A percentile compares a stretch with the other conserved stretches of the same genome.
Conservation (phyloP, 495 filamentous ascomycete genomes). For the Opeltia flavorubescens region DNA sequence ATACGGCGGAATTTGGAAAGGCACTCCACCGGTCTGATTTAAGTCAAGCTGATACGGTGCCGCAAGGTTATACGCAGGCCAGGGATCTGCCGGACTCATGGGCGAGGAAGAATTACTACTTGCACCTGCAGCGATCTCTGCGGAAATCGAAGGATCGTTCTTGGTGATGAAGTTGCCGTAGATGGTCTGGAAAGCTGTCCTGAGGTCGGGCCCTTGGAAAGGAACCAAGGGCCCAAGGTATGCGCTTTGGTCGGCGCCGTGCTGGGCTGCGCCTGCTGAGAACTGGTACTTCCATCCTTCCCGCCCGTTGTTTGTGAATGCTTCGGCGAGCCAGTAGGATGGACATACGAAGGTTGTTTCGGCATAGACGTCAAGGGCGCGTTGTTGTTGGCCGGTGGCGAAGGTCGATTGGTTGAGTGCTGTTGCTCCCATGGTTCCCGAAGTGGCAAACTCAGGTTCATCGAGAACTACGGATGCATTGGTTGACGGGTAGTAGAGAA, state of each 20-base stretch:
- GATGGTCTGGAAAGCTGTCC: conserved; percentile 22
- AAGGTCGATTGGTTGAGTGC: conserved; percentile 32
- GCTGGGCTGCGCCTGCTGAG: conserved; percentile 42
- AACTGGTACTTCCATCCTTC: conserved; percentile 46
- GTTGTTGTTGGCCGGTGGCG: conserved; percentile 37
- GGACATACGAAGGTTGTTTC: conserved; percentile 51
- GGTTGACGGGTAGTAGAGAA: conserved; percentile 31
- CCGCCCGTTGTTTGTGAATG: conserved; percentile 27
- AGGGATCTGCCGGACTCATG: conserved; percentile 5
- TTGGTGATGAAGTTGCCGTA: conserved; percentile 37
- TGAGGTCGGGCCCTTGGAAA: conserved; percentile 21
- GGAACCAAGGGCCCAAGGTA: conserved; percentile 31
- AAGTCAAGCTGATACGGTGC: conserved; percentile 33
- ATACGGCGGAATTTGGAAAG: conserved; percentile 8
- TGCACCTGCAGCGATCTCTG: conserved; percentile 25
- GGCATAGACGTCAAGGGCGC: conserved; percentile 38
- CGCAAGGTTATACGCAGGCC: conserved; percentile 21
- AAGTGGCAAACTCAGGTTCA: conserved; percentile 26
- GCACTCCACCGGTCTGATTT: conserved; percentile 38
- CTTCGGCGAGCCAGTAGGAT: conserved; percentile 48
- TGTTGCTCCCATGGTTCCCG: conserved; percentile 29
- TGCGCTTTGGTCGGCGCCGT: conserved; percentile 37
- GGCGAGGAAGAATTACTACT: neutral
- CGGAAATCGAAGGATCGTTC: conserved; percentile 36
- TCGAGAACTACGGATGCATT: conserved; percentile 16